These are phyloP conservation scores for Cryphonectria naterciae DNA, from an alignment of 2,329 filamentous ascomycete species.

Conservation along the genomic window DNA sequence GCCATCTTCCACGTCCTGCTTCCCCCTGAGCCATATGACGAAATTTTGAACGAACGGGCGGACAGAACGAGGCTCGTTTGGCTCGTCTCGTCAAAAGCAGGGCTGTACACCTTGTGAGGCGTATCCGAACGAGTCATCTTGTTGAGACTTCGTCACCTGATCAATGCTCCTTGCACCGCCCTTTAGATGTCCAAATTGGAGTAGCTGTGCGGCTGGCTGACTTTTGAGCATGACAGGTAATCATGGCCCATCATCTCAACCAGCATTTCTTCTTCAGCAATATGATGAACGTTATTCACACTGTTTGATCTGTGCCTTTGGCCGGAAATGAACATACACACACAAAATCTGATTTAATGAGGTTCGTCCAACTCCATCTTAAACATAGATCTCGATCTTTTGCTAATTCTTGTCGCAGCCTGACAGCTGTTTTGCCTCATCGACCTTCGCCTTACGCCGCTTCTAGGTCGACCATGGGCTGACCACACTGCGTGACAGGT, in stretches of 20 bases:
- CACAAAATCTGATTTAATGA: conserved; percentile 59
- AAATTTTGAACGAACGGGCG: conserved; percentile 72
- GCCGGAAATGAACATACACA: conserved; percentile 57
- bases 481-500: conserved; percentile 23
- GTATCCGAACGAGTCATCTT: conserved; percentile 55
- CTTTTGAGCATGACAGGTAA: conserved; percentile 32
- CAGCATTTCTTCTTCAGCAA: conserved; percentile 31
- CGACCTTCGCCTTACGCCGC: conserved; percentile 14
- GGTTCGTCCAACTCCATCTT: conserved; percentile 37
- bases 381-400: too few species aligned
- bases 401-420: conserved; percentile 24
- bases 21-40: conserved; percentile 52
- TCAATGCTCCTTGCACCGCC: conserved; percentile 36
- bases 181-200: conserved; percentile 29
- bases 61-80: conserved; percentile 62
- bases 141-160: conserved; percentile 71
- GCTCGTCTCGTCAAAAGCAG: conserved; percentile 55
- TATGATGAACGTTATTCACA: conserved; percentile 65
- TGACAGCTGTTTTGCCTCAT: conserved; percentile 27
- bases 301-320: conserved; percentile 57
- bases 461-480: conserved; percentile 10
- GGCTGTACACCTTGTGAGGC: conserved; percentile 66
- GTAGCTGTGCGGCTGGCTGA: conserved; percentile 21
- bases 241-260: conserved; percentile 16
- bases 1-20: conserved; percentile 31